These are phyloP conservation scores for Fusarium sp. DNA, from an alignment of 2,329 filamentous ascomycete species.

Conservation along the genomic window DNA sequence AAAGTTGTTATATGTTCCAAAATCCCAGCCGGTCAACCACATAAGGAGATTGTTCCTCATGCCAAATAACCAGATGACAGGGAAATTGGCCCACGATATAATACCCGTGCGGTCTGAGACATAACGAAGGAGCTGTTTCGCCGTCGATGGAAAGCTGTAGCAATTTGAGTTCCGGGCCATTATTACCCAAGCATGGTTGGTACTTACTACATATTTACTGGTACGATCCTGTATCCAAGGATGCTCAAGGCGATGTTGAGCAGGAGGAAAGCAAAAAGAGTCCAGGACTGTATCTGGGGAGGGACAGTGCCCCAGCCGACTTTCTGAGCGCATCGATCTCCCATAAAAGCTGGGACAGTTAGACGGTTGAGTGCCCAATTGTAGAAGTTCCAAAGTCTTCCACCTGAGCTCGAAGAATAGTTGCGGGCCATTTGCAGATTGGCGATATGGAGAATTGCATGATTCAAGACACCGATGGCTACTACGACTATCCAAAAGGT, in stretches of 20 bases:
- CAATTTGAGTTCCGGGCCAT: too few relatives aligned
- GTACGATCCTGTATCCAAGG: slow-evolving; percentile 51
- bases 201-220: slow-evolving; percentile 54
- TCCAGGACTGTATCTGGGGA: slow-evolving; percentile 55
- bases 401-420: background rate
- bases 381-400: background rate
- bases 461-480: slow-evolving; percentile 49
- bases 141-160: slow-evolving; percentile 48
- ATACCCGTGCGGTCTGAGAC: slow-evolving; percentile 72
- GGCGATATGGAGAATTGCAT: slow-evolving; percentile 32
- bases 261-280: slow-evolving; percentile 50
- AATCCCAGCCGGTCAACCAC: slow-evolving; percentile 76
- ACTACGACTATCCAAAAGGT: slow-evolving; percentile 55
- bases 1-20: slow-evolving; percentile 72
- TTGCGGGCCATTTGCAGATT: slow-evolving; percentile 2
- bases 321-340: slow-evolving; percentile 55
- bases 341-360: slow-evolving; percentile 50
- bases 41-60: slow-evolving; percentile 74
- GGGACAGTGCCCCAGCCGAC: slow-evolving; percentile 59
- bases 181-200: too few relatives aligned
- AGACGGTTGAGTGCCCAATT: slow-evolving; percentile 50
- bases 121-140: slow-evolving; percentile 60
- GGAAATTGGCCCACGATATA: slow-evolving; percentile 71
- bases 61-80: slow-evolving; percentile 73
- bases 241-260: slow-evolving; percentile 53